Base-by-base conservation (phyloP, 2,329 filamentous ascomycete genomes). In the Fusarium azukiicola region DNA sequence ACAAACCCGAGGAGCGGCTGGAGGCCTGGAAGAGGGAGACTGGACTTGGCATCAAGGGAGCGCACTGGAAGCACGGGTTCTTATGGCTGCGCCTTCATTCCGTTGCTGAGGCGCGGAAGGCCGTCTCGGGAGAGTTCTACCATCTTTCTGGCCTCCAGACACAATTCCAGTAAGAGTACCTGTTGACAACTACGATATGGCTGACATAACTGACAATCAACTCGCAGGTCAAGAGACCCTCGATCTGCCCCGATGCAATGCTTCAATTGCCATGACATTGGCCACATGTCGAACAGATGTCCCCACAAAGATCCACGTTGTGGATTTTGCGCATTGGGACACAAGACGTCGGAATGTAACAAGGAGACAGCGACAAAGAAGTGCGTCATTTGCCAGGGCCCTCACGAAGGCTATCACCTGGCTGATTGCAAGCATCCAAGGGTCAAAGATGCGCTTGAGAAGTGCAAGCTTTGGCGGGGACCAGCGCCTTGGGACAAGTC, bases 191-290 rank as follows among this genome's bases (percentile, higher is more conserved):
- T 23, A 14, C 6, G 50, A 67, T 49, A 38, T 11, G 38, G n/a
- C 11, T 19, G 27, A 13, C 17, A 21, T 49, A 38, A 23, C 46
- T 67, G n/a, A 67, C 46, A 21, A 23, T 50, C 10, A 21, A 19
- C 23, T 23, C 32, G 14, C 46, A 67, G 63, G n/a, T 67, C 63
- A 50, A 38, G 13, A n/a, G 46, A 67, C 63, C 63, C 44, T 6
- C 27, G 27, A 50, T 38, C 4, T n/a, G 27, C 50, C 44, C 27
- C 46, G 23, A 50, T 49, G 44, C 46, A 67, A 50, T 67, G 63
- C 44, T 67, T 67, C 13, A 40, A 50, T 16, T 67, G 63, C n/a
- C 46, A 50, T 12, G 2, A 14, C 10, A 27, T 50, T 40, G 32
- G 32, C 12, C 63, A 67, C 46, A 67, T 67, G 63, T 4, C 46